Evolutionary conservation across 345 rosid species (phyloP), one percentile per base, ranked within the genome.

Genomic region (Eutrema heterophyllum): DNA sequence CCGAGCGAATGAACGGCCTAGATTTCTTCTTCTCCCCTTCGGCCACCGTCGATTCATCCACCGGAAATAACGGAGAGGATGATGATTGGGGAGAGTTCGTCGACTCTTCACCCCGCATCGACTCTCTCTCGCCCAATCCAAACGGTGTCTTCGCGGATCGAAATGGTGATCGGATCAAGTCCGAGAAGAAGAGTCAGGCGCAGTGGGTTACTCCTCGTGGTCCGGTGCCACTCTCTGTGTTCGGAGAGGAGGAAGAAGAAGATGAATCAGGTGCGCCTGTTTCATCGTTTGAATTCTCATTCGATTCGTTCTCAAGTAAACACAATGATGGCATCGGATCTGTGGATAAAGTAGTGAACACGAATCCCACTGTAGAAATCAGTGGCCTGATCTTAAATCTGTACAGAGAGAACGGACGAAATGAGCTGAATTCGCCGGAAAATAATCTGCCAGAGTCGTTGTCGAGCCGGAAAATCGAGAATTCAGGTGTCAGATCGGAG

Each of bases 71-170:
- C 63, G 59, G 26, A 52, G 71, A 58, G n/a, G 98, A 88, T 29
- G 90, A 88, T 43, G 88, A 88, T 69, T 94, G 97, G 97, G 88
- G 95, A 65, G 97, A 89, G 53, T 94, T 91, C 79, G 71, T 85
- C 54, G 69, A 75, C 29, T 81, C 85, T 40, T 66, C 73, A 0
- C 24, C 24, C 24, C 24, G 24, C 24, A 21, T 21, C 24, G 24
- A 21, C 24, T 21, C 24, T 21, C 24, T 21, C 24, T 21, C 24
- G 24, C 65, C 65, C 1, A 38, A 72, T 62, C 70, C 74, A 15
- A 55, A 65, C 4, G 50, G 68, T 30, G 61, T 64, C 36, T 40
- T 36, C 21, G 7, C 68, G 11, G 77, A 70, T 81, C 85, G 57
- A 18, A 58, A 12, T 40, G 14, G 29, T 43, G 18, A 70, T 63